A percentile compares a stretch with the other conserved stretches of the same genome.
phyloP scores from a whole-genome alignment of 2,329 filamentous ascomycete species.

The Aureobasidium pullulans region DNA sequence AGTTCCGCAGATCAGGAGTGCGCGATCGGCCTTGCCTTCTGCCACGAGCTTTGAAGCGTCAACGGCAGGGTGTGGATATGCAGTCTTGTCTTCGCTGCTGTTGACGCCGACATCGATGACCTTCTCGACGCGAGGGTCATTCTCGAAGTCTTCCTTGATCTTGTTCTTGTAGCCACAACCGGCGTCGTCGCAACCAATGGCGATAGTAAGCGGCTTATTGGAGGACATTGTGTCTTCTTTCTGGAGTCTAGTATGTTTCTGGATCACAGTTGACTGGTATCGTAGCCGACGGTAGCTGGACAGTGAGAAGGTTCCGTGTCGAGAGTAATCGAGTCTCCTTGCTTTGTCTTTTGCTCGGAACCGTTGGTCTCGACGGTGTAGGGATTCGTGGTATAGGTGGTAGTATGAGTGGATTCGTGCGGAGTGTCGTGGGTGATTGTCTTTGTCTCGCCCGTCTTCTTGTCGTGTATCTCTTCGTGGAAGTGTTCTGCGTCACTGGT shows the following conservation, averaged over 20 bases:
- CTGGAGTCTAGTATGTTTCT: background rate
- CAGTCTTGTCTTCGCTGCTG: slow-evolving; percentile 61
- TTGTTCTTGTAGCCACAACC: slow-evolving; percentile 72
- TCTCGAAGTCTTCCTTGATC: slow-evolving; percentile 65
- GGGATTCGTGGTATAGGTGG: slow-evolving; percentile 31
- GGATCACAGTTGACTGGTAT: slow-evolving; percentile 26
- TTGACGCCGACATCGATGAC: slow-evolving; percentile 70
- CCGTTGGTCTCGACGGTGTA: slow-evolving; percentile 25
- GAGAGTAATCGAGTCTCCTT: background rate
- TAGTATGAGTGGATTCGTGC: slow-evolving; percentile 23
- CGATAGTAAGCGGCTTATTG: slow-evolving; percentile 47
- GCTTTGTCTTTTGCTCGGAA: slow-evolving; percentile 24
- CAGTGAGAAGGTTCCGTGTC: slow-evolving; percentile 17
- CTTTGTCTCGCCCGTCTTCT: slow-evolving; percentile 29
- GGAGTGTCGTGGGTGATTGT: slow-evolving; percentile 30
- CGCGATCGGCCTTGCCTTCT: slow-evolving; percentile 63
- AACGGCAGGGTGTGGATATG: slow-evolving; percentile 73
- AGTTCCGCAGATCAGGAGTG: slow-evolving; percentile 76
- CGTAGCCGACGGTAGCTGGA: slow-evolving; percentile 21
- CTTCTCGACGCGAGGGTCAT: slow-evolving; percentile 57
- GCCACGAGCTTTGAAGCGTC: slow-evolving; percentile 60
- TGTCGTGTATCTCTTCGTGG: slow-evolving; percentile 30
- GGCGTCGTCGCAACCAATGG: slow-evolving; percentile 61
- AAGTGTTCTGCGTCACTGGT: slow-evolving; percentile 27
- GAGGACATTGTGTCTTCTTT: background rate